Evolutionary conservation across 768 basidiomycete species (phyloP).

Genomic region (Cyclocybe cylindracea): DNA sequence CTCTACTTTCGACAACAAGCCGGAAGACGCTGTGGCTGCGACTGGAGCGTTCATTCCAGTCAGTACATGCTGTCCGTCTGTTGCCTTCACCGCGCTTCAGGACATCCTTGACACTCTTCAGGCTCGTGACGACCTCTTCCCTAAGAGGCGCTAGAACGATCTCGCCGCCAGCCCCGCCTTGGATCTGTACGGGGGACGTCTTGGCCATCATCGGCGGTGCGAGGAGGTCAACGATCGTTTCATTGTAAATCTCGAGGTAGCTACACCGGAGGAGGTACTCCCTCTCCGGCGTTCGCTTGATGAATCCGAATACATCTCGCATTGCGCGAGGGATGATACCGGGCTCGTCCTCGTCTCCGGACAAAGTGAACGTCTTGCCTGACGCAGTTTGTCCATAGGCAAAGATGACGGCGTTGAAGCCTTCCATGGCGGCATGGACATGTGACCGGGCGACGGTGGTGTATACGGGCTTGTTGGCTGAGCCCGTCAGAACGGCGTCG

Average conservation of each 20-base stretch:
- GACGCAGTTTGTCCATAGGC: conserved; percentile 90
- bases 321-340: conserved; percentile 95
- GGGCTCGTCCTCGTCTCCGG: conserved; percentile 80
- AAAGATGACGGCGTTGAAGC: conserved; percentile 95
- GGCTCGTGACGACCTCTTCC: conserved; percentile 92
- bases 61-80: conserved; percentile 91
- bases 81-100: conserved; percentile 85
- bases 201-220: conserved; percentile 60
- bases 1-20: conserved; percentile 88
- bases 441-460: conserved; percentile 75
- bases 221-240: conserved; percentile 83
- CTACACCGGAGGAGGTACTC: conserved; percentile 96
- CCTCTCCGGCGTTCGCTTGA: conserved; percentile 71
- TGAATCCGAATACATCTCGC: conserved; percentile 87
- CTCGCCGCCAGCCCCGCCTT: conserved; percentile 64
- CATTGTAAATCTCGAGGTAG: conserved; percentile 98
- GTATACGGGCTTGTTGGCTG: conserved; percentile 80
- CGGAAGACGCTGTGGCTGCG: conserved; percentile 94
- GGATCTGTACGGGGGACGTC: conserved; percentile 69
- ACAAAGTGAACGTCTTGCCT: conserved; percentile 61
- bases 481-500: conserved; percentile 76
- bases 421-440: conserved; percentile 92
- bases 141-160: conserved; percentile 73
- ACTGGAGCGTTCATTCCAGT: conserved; percentile 97
- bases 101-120: conserved; percentile 84